Evolutionary conservation across 78 protist species (phyloP).

Genomic region (Anaeramoeba ignava): DNA sequence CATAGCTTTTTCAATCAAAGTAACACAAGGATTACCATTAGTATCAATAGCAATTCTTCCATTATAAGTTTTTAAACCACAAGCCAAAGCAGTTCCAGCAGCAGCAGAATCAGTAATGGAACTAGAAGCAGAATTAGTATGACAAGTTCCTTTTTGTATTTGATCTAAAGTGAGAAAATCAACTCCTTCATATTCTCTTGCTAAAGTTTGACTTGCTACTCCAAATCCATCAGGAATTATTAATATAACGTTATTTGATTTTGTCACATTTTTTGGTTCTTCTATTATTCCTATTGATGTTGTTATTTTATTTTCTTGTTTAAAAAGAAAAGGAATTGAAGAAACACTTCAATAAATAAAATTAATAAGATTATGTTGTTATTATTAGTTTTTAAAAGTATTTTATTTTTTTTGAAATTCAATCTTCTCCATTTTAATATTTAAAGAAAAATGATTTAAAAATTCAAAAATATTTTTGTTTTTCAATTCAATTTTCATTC

Average conservation of each 20-base stretch:
- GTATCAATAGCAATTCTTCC: constrained; percentile 40
- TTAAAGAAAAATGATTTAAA: too few relatives aligned
- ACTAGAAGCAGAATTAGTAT: neutral
- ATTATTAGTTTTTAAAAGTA: too few relatives aligned
- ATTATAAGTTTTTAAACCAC: constrained; percentile 38
- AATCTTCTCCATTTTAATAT: too few relatives aligned
- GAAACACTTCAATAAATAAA: too few relatives aligned
- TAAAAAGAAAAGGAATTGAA: too few relatives aligned
- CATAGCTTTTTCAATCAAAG: constrained; percentile 45
- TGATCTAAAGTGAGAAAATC: constrained; percentile 14
- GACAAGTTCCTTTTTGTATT: constrained; percentile 7
- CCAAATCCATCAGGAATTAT: constrained; percentile 30
- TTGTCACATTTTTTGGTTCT: too few relatives aligned
- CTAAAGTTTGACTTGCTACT: constrained; percentile 18
- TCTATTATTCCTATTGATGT: too few relatives aligned
- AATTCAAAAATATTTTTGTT: too few relatives aligned
- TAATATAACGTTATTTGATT: constrained; percentile 18
- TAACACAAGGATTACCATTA: constrained; percentile 18
- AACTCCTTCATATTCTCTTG: neutral
- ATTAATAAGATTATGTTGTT: too few relatives aligned
- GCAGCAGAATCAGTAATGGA: constrained; percentile 56
- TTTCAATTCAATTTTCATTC: too few relatives aligned
- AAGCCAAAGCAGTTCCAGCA: constrained; percentile 54
- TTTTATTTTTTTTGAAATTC: too few relatives aligned
- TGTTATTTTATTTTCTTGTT: too few relatives aligned